Conservation (phyloP, 176 grass and related monocot genomes). For the Triticum aestivum region IWGSC_CS_RefSeq_v2.1 NC_057797.1:650534730-650535229, state of each 20-base stretch:
- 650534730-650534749: not conserved
- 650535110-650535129: not conserved
- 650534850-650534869: slow-evolving; percentile 80
- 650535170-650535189: not conserved
- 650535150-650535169: not conserved
- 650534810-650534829: slow-evolving; percentile 76
- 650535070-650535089: not conserved
- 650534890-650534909: not conserved
- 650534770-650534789: not conserved
- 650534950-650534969: not conserved
- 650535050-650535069: too few species aligned
- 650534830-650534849: slow-evolving; percentile 79
- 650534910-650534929: not conserved
- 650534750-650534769: not conserved
- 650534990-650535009: not conserved
- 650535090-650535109: not conserved
- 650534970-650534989: not conserved
- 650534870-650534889: slow-evolving; percentile 84
- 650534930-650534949: not conserved
- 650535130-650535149: not conserved
- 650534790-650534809: slow-evolving; percentile 70
- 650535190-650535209: not conserved
- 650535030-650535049: not conserved
- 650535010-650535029: not conserved
- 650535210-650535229: not conserved